A percentile compares a stretch with the other conserved stretches of the same genome.
phyloP scores from a whole-genome alignment of 495 filamentous ascomycete genomes.

The Daldinia bambusicola region DNA sequence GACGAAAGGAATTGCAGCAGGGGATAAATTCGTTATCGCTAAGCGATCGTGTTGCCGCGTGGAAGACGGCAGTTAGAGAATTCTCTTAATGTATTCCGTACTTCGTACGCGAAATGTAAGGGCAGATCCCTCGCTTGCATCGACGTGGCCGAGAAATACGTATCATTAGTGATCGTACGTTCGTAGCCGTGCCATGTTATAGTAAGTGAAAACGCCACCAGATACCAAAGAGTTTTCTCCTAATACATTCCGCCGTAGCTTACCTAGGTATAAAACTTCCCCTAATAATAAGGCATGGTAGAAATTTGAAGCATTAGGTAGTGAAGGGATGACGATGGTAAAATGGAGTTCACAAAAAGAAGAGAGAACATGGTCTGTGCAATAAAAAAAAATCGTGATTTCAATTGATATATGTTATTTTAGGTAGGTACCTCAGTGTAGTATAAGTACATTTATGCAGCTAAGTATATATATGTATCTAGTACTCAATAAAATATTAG shows the following conservation, averaged over 20 bases:
- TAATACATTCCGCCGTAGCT: background rate
- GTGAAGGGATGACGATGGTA: background rate
- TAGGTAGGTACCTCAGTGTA: no score
- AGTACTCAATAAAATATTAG: no score
- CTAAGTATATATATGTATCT: background rate
- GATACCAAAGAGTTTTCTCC: background rate
- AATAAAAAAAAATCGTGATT: conserved; percentile 27
- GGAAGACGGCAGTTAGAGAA: conserved; percentile 5
- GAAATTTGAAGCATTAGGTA: background rate
- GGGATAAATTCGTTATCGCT: background rate
- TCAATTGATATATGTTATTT: background rate
- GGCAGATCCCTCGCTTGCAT: conserved; percentile 16
- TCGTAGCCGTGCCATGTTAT: background rate
- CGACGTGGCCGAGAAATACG: conserved; percentile 27
- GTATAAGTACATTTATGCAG: no score
- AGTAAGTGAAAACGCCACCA: background rate
- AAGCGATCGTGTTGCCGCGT: background rate
- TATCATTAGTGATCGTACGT: background rate
- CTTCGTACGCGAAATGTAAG: conserved; percentile 3
- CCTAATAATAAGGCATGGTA: background rate
- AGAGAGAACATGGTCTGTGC: conserved; percentile 18
- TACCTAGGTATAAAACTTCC: background rate
- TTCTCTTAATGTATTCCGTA: background rate
- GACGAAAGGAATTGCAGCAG: background rate
- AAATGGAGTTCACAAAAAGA: background rate